phyloP scores from a whole-genome alignment of 1,139 yeast genomes.

The Zygotorulaspora mrakii region DNA sequence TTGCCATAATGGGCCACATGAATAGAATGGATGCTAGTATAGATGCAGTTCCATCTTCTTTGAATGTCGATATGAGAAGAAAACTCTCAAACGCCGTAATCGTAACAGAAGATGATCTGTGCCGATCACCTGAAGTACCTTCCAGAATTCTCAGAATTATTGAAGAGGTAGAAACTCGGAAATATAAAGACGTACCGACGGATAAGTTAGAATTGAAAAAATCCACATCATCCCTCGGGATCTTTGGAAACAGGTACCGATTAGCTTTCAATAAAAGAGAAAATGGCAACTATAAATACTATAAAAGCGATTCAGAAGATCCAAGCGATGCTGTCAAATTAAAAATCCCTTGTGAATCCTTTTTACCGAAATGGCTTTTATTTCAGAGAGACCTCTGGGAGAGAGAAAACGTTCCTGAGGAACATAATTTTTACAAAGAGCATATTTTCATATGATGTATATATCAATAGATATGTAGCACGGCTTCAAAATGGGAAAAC shows the following conservation, averaged over 20 bases:
- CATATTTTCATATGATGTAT: conserved; percentile 28
- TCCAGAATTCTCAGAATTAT: conserved; percentile 28
- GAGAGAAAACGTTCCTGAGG: conserved; percentile 37
- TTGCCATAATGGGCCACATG: conserved; percentile 12
- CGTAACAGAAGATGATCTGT: conserved; percentile 32
- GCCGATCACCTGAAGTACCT: conserved; percentile 33
- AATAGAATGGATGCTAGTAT: conserved; percentile 15
- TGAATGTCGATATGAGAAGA: conserved; percentile 7
- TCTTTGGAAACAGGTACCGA: conserved; percentile 35
- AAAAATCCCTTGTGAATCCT: conserved; percentile 56
- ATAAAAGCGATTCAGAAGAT: conserved; percentile 18
- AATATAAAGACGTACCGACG: conserved; percentile 7
- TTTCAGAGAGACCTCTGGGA: conserved; percentile 65
- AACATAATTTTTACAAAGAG: conserved; percentile 35
- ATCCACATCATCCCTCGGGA: conserved; percentile 30
- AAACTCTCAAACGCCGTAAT: conserved; percentile 17
- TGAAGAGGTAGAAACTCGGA: conserved; percentile 19
- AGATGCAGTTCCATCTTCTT: conserved; percentile 1
- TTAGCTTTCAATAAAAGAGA: conserved; percentile 34
- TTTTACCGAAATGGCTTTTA: conserved; percentile 70
- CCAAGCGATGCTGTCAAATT: conserved; percentile 36
- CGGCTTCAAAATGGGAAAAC: conserved; percentile 36
- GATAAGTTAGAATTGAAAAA: conserved; percentile 15
- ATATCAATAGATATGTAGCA: conserved; percentile 26
- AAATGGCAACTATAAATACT: conserved; percentile 32